Conservation (phyloP, 495 filamentous ascomycete genomes). For the Durotheca rogersii region DNA sequence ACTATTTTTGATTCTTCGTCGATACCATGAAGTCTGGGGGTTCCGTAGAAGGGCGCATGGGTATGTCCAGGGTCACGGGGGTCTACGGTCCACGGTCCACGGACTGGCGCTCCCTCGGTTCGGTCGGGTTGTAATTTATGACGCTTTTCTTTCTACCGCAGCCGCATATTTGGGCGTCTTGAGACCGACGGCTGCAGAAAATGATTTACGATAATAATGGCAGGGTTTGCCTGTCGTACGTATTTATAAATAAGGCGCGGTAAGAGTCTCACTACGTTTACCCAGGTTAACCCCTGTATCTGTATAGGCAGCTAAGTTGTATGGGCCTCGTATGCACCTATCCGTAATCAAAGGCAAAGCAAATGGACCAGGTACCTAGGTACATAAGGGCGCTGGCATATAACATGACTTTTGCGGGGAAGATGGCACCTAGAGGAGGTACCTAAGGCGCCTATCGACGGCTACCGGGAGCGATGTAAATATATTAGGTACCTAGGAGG, state of each 20-base stretch:
- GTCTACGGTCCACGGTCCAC: slow-evolving; percentile 7
- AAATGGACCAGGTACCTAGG: neutral
- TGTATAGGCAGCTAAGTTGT: no score
- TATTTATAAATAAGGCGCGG: no score
- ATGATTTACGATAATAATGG: neutral
- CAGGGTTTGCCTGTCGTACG: neutral
- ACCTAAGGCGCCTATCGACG: neutral
- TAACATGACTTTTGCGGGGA: no score
- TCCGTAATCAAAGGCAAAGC: no score
- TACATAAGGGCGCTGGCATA: neutral
- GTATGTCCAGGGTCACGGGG: no score
- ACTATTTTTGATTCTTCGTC: slow-evolving; percentile 21
- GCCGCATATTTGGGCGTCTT: slow-evolving; percentile 29
- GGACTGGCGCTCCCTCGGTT: slow-evolving; percentile 12
- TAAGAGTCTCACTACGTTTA: no score
- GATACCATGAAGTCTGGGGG: slow-evolving; percentile 17
- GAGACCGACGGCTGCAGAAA: slow-evolving; percentile 16
- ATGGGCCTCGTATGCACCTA: no score
- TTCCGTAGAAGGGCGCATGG: slow-evolving; percentile 19
- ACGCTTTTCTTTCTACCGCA: slow-evolving; percentile 16
- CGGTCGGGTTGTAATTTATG: slow-evolving; percentile 5
- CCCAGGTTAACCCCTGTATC: no score
- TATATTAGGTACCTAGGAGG: neutral
- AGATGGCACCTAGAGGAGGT: neutral
- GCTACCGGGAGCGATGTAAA: no score